Conservation (phyloP, 2,329 filamentous ascomycete species). For the Drechslerella stenobrocha region DNA sequence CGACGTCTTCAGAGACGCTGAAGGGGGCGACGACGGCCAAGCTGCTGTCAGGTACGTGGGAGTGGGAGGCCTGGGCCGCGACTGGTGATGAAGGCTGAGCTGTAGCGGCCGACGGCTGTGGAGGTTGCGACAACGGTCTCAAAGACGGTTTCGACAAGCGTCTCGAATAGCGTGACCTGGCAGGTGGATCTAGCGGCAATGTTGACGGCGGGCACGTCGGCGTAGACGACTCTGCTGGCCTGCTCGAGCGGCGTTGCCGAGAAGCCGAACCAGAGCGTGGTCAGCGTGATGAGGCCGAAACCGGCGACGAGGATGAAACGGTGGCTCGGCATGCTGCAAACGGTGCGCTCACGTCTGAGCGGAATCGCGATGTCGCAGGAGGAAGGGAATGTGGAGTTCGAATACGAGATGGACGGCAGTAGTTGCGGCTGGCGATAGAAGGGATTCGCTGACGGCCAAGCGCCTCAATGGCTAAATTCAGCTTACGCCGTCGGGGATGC, state of each 20-base stretch:
- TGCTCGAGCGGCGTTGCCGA: constrained; percentile 24
- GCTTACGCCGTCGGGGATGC: no score
- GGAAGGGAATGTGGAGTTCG: no score
- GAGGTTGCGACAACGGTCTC: constrained; percentile 31
- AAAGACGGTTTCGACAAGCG: constrained; percentile 25
- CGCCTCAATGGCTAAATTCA: no score
- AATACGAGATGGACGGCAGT: no score
- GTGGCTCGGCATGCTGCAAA: constrained; percentile 28
- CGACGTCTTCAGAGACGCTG: constrained; percentile 2
- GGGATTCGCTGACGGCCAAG: no score
- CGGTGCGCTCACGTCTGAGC: background rate
- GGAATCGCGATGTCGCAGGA: no score
- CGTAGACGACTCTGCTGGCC: constrained; percentile 8
- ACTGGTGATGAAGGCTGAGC: constrained; percentile 6
- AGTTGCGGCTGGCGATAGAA: no score
- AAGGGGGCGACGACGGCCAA: no score
- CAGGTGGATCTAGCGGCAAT: constrained; percentile 25
- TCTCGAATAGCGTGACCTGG: constrained; percentile 20
- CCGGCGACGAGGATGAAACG: constrained; percentile 37
- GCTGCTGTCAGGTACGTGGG: background rate
- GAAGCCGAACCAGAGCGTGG: constrained; percentile 45
- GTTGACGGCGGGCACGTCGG: constrained; percentile 9
- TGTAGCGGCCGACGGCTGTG: constrained; percentile 11
- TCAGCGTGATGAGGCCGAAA: constrained; percentile 34
- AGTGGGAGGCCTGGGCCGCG: background rate